Evolutionary conservation across 2,329 filamentous ascomycete genomes (phyloP).

Genomic region (Beauveria asiatica): DNA sequence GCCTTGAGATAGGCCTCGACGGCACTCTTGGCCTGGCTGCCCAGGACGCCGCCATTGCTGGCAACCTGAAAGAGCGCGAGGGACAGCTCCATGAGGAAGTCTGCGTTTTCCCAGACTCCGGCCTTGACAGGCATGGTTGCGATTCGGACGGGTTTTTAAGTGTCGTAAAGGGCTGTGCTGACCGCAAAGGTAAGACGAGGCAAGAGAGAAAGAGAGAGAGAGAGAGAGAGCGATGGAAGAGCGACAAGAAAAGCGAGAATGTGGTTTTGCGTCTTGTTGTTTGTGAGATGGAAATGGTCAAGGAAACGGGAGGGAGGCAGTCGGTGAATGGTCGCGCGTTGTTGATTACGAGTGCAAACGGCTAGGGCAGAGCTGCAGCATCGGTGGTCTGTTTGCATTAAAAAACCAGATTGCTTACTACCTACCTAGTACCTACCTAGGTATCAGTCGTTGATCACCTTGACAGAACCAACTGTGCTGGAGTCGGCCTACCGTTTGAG

Average conservation of each 20-base stretch:
- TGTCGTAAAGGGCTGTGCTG: too few relatives aligned
- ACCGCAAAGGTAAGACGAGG: too few relatives aligned
- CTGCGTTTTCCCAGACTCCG: slow-evolving; percentile 24
- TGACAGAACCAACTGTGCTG: background rate
- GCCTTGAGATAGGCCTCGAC: slow-evolving; percentile 26
- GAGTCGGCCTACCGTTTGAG: too few relatives aligned
- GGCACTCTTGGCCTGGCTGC: slow-evolving; percentile 19
- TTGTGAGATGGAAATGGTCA: background rate
- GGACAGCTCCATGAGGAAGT: slow-evolving; percentile 26
- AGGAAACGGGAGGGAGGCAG: background rate
- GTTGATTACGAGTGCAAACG: background rate
- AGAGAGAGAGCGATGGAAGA: background rate
- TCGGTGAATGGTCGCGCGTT: too few relatives aligned
- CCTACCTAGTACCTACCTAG: too few relatives aligned
- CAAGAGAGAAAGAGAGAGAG: too few relatives aligned
- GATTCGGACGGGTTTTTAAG: background rate
- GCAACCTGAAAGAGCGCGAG: slow-evolving; percentile 25
- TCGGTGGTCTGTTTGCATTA: background rate
- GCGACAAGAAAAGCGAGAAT: slow-evolving; percentile 15
- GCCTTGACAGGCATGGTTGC: background rate
- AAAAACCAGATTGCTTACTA: background rate
- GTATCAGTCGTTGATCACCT: background rate
- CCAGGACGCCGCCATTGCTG: slow-evolving; percentile 20
- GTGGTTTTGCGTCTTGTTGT: background rate
- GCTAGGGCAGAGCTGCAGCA: background rate